These are phyloP conservation scores for Polyplosphaeria fusca DNA, from an alignment of 495 filamentous ascomycete species.

Conservation along the genomic window DNA sequence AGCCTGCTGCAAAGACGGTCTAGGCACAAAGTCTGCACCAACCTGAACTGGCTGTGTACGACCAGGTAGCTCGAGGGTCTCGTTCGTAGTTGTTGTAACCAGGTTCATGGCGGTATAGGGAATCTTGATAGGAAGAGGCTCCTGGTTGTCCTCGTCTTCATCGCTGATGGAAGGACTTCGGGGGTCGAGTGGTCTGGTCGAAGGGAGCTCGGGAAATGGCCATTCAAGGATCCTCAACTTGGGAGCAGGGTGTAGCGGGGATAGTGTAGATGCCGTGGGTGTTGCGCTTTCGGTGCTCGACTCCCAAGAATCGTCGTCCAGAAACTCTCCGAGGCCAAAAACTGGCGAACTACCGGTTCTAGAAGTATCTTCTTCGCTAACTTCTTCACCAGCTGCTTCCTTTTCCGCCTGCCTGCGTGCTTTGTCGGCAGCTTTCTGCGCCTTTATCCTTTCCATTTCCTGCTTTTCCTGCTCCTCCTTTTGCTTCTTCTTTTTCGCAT, in stretches of 20 bases:
- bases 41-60: constrained; percentile 1
- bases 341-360: too few species aligned
- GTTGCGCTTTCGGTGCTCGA: neutral
- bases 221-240: constrained; percentile 24
- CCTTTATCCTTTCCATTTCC: neutral
- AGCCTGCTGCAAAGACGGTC: neutral
- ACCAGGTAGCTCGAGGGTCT: constrained; percentile 21
- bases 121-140: constrained; percentile 9
- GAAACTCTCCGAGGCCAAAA: neutral
- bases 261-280: neutral
- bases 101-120: constrained; percentile 21
- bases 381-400: constrained; percentile 3
- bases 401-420: neutral
- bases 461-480: constrained; percentile 2
- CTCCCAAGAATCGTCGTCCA: neutral
- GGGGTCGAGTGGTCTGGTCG: neutral
- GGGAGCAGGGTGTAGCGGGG: constrained; percentile 1
- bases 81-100: constrained; percentile 10
- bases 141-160: neutral
- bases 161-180: neutral
- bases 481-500: constrained; percentile 8
- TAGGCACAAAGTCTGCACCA: constrained; percentile 16
- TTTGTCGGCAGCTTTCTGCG: constrained; percentile 1
- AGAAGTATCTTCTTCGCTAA: constrained; percentile 1
- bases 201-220: constrained; percentile 2